Conservation (phyloP, 495 filamentous ascomycete species). For the Pseudoneurospora amorphoporcata region DNA sequence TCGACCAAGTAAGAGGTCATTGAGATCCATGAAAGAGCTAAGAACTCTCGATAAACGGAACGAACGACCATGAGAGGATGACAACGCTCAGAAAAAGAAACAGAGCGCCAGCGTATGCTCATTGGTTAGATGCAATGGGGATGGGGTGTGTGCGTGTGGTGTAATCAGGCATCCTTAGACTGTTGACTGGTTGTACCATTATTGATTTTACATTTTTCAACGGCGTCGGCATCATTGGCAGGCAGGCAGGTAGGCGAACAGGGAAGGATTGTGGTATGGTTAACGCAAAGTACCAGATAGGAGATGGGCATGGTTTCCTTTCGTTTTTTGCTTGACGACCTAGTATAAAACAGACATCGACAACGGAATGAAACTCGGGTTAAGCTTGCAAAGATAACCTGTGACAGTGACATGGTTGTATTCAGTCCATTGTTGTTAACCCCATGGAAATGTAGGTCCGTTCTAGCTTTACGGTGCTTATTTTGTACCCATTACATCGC, state of each 20-base stretch:
- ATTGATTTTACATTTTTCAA: slow-evolving; percentile 9
- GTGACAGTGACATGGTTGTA: not conserved
- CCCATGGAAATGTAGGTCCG: not conserved
- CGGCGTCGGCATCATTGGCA: slow-evolving; percentile 13
- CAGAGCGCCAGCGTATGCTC: not conserved
- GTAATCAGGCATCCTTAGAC: slow-evolving; percentile 2
- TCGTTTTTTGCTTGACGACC: not conserved
- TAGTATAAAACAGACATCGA: not conserved
- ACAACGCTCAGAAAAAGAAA: not conserved
- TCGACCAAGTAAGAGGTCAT: slow-evolving; percentile 35
- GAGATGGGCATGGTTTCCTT: not conserved
- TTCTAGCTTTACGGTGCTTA: not conserved
- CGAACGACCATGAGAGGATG: not conserved
- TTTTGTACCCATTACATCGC: slow-evolving; percentile 1
- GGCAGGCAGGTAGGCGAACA: not conserved
- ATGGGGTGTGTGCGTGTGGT: not conserved
- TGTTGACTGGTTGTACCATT: slow-evolving; percentile 8
- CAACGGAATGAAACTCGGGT: not conserved
- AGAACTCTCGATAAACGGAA: not conserved
- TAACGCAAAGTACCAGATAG: not conserved
- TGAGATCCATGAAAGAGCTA: slow-evolving; percentile 1
- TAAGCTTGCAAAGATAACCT: not conserved
- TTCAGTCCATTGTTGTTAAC: not conserved
- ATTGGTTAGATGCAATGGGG: not conserved
- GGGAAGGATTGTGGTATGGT: not conserved